These are phyloP conservation scores for Sarcomyxa edulis DNA, from an alignment of 768 basidiomycete genomes.

Conservation along the genomic window DNA sequence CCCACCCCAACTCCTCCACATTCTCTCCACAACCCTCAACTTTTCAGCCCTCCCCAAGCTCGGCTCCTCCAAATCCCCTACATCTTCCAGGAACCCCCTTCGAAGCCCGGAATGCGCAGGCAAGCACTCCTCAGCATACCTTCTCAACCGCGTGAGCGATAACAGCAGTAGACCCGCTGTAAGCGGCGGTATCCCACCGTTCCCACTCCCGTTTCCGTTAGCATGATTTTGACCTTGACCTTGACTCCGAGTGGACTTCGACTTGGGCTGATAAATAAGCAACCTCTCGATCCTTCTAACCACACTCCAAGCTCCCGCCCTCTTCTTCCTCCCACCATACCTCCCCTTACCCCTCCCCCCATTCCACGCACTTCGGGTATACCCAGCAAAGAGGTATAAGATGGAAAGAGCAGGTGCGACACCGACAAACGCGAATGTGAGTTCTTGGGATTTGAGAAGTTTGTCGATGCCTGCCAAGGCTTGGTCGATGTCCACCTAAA, in stretches of 20 bases:
- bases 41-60: slow-evolving; percentile 65
- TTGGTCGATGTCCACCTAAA: slow-evolving; percentile 86
- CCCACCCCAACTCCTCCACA: slow-evolving; percentile 85
- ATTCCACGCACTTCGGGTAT: slow-evolving; percentile 42
- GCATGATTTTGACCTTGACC: too few relatives aligned
- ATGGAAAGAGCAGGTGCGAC: slow-evolving; percentile 86
- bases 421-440: slow-evolving; percentile 96
- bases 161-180: slow-evolving; percentile 73
- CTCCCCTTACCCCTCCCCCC: slow-evolving; percentile 42
- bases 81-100: slow-evolving; percentile 81
- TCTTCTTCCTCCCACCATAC: slow-evolving; percentile 53
- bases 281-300: slow-evolving; percentile 74
- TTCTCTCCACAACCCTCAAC: slow-evolving; percentile 70
- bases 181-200: slow-evolving; percentile 31
- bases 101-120: slow-evolving; percentile 58
- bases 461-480: slow-evolving; percentile 89
- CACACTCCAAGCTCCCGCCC: slow-evolving; percentile 60
- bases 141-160: slow-evolving; percentile 60
- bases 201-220: too few relatives aligned
- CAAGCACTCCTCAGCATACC: slow-evolving; percentile 53
- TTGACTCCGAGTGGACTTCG: slow-evolving; percentile 6
- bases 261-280: slow-evolving; percentile 48
- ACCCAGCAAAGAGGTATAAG: slow-evolving; percentile 62
- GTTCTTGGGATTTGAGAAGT: slow-evolving; percentile 87
- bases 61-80: slow-evolving; percentile 77